Conservation (phyloP, 2,329 filamentous ascomycete species). For the Dactylellina sp. region DNA sequence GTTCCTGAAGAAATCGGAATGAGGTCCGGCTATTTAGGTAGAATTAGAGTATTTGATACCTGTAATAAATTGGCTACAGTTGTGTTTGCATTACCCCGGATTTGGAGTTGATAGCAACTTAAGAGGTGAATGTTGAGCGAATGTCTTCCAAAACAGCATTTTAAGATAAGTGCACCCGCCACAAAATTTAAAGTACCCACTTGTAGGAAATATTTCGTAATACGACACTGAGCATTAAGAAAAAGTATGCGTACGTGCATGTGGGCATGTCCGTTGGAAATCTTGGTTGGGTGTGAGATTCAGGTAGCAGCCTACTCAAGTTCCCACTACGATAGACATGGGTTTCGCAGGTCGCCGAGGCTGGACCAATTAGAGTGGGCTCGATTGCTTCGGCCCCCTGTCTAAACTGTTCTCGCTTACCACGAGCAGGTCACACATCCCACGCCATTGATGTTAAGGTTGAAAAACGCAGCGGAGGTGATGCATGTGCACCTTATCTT, state of each 20-base stretch:
- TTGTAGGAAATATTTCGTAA: conserved; percentile 28
- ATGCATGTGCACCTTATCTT: conserved; percentile 37
- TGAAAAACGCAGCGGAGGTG: not conserved
- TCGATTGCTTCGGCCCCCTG: conserved; percentile 12
- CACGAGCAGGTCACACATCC: conserved; percentile 28
- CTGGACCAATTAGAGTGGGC: conserved; percentile 29
- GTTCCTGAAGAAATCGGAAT: too few relatives aligned
- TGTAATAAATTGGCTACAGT: too few relatives aligned
- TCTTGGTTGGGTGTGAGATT: conserved; percentile 25
- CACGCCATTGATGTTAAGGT: conserved; percentile 27
- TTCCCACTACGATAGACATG: conserved; percentile 34
- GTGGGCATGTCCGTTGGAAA: conserved; percentile 11
- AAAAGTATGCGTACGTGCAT: conserved; percentile 53
- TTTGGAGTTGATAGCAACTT: too few relatives aligned
- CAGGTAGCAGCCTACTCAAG: conserved; percentile 35
- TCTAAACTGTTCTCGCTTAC: conserved; percentile 36
- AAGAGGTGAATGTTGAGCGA: too few relatives aligned
- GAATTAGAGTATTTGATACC: too few relatives aligned
- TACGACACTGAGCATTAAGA: conserved; percentile 22
- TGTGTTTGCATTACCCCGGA: too few relatives aligned
- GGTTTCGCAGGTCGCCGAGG: conserved; percentile 52
- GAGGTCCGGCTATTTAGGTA: too few relatives aligned
- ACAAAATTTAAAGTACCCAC: not conserved
- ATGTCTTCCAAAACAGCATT: not conserved
- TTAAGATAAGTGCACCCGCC: not conserved